These are phyloP conservation scores for Bryum argenteum DNA, from an alignment of 225 moss, liverwort and hornwort species.

Conservation along the genomic window DNA sequence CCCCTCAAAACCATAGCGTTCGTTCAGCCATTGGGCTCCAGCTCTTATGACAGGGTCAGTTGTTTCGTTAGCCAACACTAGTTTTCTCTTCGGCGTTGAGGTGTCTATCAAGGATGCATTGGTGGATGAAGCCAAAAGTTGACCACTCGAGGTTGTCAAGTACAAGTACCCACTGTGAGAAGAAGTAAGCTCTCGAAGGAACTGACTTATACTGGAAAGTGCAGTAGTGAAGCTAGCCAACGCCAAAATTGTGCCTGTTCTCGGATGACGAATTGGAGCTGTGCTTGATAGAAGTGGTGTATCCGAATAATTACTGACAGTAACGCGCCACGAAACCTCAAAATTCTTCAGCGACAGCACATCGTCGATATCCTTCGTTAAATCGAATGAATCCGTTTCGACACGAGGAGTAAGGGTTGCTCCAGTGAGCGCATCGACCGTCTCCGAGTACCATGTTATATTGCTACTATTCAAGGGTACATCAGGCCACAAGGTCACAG, in stretches of 20 bases:
- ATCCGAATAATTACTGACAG: conserved; percentile 46
- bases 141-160: conserved; percentile 67
- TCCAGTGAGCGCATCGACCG: conserved; percentile 48
- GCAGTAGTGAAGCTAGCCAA: conserved; percentile 61
- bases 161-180: conserved; percentile 69
- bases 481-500: conserved; percentile 32
- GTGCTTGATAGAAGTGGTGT: conserved; percentile 66
- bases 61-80: conserved; percentile 64
- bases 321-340: conserved; percentile 62
- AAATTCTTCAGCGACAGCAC: conserved; percentile 38
- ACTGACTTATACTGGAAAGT: conserved; percentile 59
- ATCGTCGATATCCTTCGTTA: conserved; percentile 36
- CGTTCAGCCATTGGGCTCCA: conserved; percentile 66
- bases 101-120: conserved; percentile 53
- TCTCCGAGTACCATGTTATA: conserved; percentile 55
- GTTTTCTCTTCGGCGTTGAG: conserved; percentile 26
- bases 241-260: conserved; percentile 52
- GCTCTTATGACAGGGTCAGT: conserved; percentile 66
- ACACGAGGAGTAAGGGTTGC: conserved; percentile 11
- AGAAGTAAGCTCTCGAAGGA: conserved; percentile 62
- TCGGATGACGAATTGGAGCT: conserved; percentile 61
- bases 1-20: conserved; percentile 47
- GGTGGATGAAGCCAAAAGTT: conserved; percentile 73
- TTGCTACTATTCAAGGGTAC: conserved; percentile 38
- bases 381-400: conserved; percentile 36